Conservation (phyloP, 139 green algal species). For the Chlorella sp. region DNA sequence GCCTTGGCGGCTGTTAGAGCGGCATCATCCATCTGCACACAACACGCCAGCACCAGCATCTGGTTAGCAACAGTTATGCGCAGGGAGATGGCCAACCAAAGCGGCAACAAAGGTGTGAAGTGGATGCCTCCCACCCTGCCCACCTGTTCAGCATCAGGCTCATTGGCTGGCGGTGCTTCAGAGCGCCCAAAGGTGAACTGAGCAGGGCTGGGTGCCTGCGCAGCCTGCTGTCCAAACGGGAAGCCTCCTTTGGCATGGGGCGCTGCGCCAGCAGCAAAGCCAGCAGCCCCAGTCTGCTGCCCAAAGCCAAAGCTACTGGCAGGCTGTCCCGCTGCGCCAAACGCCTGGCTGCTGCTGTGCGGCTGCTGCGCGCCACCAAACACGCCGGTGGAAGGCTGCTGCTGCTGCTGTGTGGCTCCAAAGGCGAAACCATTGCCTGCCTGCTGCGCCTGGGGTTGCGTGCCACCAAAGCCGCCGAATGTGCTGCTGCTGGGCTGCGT, state of each 20-base stretch:
- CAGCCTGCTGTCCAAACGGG: background rate
- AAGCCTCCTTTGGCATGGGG: background rate
- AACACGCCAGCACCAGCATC: background rate
- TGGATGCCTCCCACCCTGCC: no score
- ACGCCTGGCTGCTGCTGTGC: background rate
- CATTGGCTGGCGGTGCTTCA: background rate
- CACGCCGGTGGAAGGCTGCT: background rate
- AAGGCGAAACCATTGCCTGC: no score
- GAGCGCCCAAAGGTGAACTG: background rate
- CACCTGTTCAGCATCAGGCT: no score
- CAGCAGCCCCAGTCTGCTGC: background rate
- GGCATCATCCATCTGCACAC: constrained; percentile 12
- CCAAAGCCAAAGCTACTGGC: constrained; percentile 24
- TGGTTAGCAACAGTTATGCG: background rate
- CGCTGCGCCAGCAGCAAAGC: no score
- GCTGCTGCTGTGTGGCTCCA: background rate
- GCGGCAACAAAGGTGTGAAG: background rate
- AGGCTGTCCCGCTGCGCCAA: background rate
- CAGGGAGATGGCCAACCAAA: background rate
- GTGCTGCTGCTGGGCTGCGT: no score
- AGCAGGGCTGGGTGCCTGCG: background rate
- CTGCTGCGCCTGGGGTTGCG: no score
- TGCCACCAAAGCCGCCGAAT: no score
- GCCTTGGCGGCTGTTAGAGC: constrained; percentile 40
- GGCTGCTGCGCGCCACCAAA: background rate